Conservation (phyloP, 805 yeast genomes). For the Suhomyces prunicola region DNA sequence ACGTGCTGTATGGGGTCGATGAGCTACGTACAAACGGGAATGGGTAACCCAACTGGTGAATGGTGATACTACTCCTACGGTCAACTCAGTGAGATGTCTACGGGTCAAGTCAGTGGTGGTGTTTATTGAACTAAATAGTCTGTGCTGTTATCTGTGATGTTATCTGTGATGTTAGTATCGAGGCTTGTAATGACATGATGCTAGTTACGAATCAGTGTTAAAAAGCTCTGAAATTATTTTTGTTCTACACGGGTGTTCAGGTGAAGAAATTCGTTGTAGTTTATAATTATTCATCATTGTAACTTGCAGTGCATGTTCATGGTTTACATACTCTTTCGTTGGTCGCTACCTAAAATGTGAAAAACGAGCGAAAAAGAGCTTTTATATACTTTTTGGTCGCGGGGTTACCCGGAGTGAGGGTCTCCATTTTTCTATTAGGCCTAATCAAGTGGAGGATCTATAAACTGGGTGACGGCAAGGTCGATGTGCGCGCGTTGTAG, state of each 20-base stretch:
- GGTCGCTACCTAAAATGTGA: background rate
- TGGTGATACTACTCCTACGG: background rate
- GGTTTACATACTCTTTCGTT: conserved; percentile 7
- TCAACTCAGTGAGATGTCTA: too few species aligned
- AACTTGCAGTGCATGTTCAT: background rate
- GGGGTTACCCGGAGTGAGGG: conserved; percentile 6
- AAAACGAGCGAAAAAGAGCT: background rate
- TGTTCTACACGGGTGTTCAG: conserved; percentile 61
- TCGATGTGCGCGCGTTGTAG: background rate
- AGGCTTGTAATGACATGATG: background rate
- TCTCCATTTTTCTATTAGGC: background rate
- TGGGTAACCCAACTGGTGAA: background rate
- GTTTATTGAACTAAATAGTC: background rate
- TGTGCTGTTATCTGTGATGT: too few species aligned
- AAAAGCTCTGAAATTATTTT: conserved; percentile 60
- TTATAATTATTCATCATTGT: conserved; percentile 30
- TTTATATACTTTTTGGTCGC: background rate
- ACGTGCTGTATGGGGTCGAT: background rate
- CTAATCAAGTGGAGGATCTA: background rate
- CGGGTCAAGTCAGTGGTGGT: background rate
- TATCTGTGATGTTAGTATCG: conserved; percentile 6
- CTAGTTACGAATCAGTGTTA: conserved; percentile 51
- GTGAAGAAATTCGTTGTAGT: conserved; percentile 64
- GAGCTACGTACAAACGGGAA: background rate
- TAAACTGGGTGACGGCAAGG: background rate